phyloP scores from a whole-genome alignment of 768 basidiomycete species.

The Boletus pseudo-olivaceus region DNA sequence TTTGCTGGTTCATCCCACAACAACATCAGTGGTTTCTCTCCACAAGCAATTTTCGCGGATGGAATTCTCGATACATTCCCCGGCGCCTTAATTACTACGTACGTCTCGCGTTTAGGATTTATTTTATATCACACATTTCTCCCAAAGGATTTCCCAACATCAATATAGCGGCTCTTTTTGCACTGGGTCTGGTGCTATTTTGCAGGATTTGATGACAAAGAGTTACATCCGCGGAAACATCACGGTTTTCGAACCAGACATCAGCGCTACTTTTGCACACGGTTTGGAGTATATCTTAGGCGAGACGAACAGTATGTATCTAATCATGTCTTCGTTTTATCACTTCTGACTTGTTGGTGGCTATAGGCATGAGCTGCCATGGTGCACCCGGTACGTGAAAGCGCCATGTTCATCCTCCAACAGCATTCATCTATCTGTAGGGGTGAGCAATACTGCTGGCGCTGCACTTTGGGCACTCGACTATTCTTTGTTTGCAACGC shows the following conservation, averaged over 20 bases:
- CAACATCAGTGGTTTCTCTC: conserved; percentile 48
- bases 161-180: conserved; percentile 61
- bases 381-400: conserved; percentile 30
- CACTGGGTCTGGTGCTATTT: conserved; percentile 45
- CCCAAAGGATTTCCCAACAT: conserved; percentile 38
- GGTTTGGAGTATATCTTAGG: conserved; percentile 60
- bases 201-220: conserved; percentile 69
- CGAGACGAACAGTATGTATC: conserved; percentile 52
- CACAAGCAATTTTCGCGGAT: conserved; percentile 52
- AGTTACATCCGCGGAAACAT: conserved; percentile 54
- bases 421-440: conserved; percentile 25
- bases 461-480: conserved; percentile 68
- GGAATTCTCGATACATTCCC: conserved; percentile 48
- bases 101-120: conserved; percentile 16
- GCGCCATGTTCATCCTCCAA: background rate
- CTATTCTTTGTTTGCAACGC: conserved; percentile 57
- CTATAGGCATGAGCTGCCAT: conserved; percentile 34
- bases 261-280: conserved; percentile 42
- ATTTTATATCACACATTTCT: background rate
- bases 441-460: conserved; percentile 67
- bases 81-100: conserved; percentile 54
- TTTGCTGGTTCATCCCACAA: conserved; percentile 51
- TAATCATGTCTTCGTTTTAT: conserved; percentile 21
- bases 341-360: background rate
- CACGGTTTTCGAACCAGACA: conserved; percentile 48